These are phyloP conservation scores for Dactylellina haptotyla DNA, from an alignment of 2,329 filamentous ascomycete genomes.

Conservation along the genomic window DNA sequence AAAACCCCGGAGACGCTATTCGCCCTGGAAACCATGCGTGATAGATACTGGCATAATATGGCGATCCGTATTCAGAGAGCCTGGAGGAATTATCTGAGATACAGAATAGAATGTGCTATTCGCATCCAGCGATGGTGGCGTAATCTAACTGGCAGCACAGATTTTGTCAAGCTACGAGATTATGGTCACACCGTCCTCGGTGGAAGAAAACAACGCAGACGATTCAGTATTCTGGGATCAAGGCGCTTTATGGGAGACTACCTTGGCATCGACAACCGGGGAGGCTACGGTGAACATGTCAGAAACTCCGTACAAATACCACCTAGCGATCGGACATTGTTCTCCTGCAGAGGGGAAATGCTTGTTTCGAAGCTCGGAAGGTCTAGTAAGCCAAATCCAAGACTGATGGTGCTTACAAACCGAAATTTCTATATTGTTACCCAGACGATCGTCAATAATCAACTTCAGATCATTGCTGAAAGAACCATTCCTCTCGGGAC, in stretches of 20 bases:
- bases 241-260: conserved; percentile 77
- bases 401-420: conserved; percentile 83
- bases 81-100: conserved; percentile 97
- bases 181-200: conserved; percentile 83
- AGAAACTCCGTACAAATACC: conserved; percentile 80
- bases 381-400: conserved; percentile 90
- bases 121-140: conserved; percentile 93
- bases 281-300: conserved; percentile 92
- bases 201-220: conserved; percentile 81
- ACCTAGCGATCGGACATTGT: conserved; percentile 83
- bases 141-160: conserved; percentile 87
- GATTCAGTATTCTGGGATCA: conserved; percentile 84
- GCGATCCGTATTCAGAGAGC: conserved; percentile 88
- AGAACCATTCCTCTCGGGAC: conserved; percentile 82
- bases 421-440: conserved; percentile 89
- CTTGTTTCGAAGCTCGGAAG: conserved; percentile 94
- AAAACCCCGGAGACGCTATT: conserved; percentile 96
- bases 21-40: conserved; percentile 95
- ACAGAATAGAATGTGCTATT: conserved; percentile 89
- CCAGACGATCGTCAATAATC: conserved; percentile 82
- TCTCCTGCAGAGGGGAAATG: conserved; percentile 90
- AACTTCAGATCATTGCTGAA: conserved; percentile 83
- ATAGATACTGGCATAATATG: conserved; percentile 88
- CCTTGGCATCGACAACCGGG: conserved; percentile 79
- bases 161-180: conserved; percentile 87